Evolutionary conservation across 345 rosid species (phyloP).

Genomic region (Eucalyptus polybractea): DNA sequence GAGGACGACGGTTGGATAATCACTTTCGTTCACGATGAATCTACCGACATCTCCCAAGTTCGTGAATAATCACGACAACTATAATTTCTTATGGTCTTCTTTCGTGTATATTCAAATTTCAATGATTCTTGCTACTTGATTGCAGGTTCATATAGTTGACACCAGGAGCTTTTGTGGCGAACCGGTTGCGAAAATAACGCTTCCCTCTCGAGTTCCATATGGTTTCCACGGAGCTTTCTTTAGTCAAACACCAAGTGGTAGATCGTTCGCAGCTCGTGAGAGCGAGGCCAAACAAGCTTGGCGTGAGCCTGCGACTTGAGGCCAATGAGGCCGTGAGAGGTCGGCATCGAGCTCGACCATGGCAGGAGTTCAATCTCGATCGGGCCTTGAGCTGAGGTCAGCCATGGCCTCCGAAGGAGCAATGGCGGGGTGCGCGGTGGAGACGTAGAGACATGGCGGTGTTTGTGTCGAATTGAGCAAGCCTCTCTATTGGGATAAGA

Average conservation of each 20-base stretch:
- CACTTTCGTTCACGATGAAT: slow-evolving; percentile 38
- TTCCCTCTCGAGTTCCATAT: slow-evolving; percentile 30
- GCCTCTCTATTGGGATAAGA: background rate
- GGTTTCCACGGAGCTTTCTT: slow-evolving; percentile 33
- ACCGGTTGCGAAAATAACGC: slow-evolving; percentile 16
- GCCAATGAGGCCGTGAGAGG: background rate
- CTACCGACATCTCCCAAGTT: slow-evolving; percentile 17
- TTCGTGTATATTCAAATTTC: background rate
- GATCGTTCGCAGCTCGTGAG: background rate
- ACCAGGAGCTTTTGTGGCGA: slow-evolving; percentile 7
- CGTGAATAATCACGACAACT: background rate
- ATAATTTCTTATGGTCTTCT: background rate
- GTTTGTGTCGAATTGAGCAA: background rate
- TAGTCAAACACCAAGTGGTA: background rate
- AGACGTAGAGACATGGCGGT: background rate
- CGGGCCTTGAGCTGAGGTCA: background rate
- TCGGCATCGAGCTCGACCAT: background rate
- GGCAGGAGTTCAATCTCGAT: background rate
- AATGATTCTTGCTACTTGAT: background rate
- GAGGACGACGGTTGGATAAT: slow-evolving; percentile 52
- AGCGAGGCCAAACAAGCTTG: background rate
- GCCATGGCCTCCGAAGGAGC: background rate
- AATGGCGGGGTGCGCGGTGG: background rate
- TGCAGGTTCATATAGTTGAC: slow-evolving; percentile 27
- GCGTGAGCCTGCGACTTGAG: background rate